phyloP scores from a whole-genome alignment of 345 rosid species.

The Balakata baccata region DNA sequence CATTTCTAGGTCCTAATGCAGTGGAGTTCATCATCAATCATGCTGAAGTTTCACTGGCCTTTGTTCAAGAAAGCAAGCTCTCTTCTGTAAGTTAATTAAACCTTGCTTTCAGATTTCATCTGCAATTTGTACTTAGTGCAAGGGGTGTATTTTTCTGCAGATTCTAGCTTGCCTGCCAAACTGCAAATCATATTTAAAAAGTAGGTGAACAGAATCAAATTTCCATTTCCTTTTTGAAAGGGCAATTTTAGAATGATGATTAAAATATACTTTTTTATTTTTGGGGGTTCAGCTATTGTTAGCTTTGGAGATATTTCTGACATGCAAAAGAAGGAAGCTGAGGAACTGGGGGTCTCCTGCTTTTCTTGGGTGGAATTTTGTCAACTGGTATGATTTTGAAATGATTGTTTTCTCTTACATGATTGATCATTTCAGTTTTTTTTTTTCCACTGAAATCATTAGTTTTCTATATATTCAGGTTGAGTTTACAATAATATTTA shows the following conservation, averaged over 20 bases:
- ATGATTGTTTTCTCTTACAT: not conserved
- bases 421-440: not conserved
- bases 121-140: not conserved
- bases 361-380: constrained; percentile 80
- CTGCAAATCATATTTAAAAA: constrained; percentile 61
- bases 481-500: too few species aligned
- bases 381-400: constrained; percentile 41
- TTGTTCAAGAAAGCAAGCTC: constrained; percentile 76
- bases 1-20: constrained; percentile 68
- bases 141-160: constrained; percentile 35
- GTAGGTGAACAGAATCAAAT: constrained; percentile 36
- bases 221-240: not conserved
- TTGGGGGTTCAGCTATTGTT: constrained; percentile 52
- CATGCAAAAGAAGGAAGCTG: constrained; percentile 67
- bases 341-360: constrained; percentile 63
- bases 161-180: constrained; percentile 64
- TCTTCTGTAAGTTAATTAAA: constrained; percentile 53
- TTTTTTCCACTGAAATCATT: not conserved
- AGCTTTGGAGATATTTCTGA: constrained; percentile 60
- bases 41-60: constrained; percentile 75
- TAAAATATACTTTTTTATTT: not conserved
- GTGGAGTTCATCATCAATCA: constrained; percentile 92
- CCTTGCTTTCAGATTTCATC: not conserved
- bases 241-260: not conserved
- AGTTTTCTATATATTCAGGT: not conserved